Base-by-base conservation (phyloP, 352 stramenopile genomes). In the Globisporangium radiosum region DNA sequence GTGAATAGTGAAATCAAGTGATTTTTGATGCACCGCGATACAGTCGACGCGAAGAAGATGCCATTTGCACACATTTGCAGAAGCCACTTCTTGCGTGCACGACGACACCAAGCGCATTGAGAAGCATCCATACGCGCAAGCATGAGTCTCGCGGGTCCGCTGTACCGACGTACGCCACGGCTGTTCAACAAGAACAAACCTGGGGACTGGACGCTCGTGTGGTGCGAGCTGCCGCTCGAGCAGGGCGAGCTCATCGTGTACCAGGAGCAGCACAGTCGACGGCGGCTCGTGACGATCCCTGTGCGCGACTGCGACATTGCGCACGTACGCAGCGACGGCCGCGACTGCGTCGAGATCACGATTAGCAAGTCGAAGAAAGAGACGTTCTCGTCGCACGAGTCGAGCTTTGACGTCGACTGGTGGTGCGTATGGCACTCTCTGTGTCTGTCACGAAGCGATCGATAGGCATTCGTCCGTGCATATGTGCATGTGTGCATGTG, bases 381-480 rank as follows among this genome's bases (percentile, higher is more conserved):
- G 58, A 90, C 78, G 1, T 88, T 95, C 54, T 87, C 83, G 14
- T 92, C 85, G 6, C 80, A 90, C 54, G 80, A 90, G 59, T 90
- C 78, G 39, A 94, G 83, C 56, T 86, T 90, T 48, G 85, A 95
- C 52, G 76, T 93, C 11, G 85, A 95, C 67, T 95, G 83, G 83
- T 95, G 85, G 85, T 94, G 66, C 43, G 73, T 54, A 47, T 38
- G 13, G 19, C 11, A 43, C 39, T 8, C 39, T 8, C 39, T 33
- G 25, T 33, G 25, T 33, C 25, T 33, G 25, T 33, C 25, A 33
- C 25, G 25, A 33, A 33, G 25, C 25, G 25, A 33, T 33, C 25
- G 25, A 33, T 33, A 33, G 25, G 25, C 25, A 33, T 33, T 33
- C 25, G 25, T 33, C 25, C 25, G 25, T 33, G 25, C 25, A 33